Percentiles rank a stretch among this genome's conserved stretches.
Conservation (phyloP, 2,329 filamentous ascomycete species). For the Phialophora tarda region DNA sequence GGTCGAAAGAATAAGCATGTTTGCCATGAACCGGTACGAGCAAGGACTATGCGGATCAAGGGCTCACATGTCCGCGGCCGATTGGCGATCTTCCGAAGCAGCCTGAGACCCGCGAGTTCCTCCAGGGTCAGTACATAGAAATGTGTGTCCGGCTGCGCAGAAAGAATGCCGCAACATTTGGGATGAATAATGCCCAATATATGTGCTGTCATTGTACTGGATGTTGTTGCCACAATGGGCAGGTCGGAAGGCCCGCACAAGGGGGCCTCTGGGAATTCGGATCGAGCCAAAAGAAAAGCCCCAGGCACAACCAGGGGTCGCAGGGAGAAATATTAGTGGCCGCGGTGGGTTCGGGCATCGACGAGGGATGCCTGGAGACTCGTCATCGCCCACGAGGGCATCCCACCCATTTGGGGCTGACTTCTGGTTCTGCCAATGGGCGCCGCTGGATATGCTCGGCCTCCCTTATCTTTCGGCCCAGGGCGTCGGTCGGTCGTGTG, state of each 20-base stretch:
- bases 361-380: not conserved
- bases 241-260: not conserved
- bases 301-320: not conserved
- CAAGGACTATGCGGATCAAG: not conserved
- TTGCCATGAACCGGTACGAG: not conserved
- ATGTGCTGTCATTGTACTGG: not conserved
- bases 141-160: not conserved
- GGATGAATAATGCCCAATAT: slow-evolving; percentile 2
- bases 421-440: not conserved
- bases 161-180: not conserved
- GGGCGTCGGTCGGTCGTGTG: not conserved
- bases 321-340: not conserved
- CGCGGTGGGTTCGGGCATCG: not conserved
- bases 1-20: not conserved
- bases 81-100: not conserved
- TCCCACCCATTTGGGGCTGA: not conserved
- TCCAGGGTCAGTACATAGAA: not conserved
- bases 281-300: not conserved
- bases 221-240: not conserved
- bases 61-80: not conserved
- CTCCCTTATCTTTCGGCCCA: not conserved
- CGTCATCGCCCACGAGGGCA: slow-evolving; percentile 1
- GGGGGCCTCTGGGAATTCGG: not conserved
- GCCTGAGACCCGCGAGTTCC: not conserved
- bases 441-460: not conserved